phyloP scores from a whole-genome alignment of 1,284 basidiomycete genomes.

The Dichomitus squalens region DNA sequence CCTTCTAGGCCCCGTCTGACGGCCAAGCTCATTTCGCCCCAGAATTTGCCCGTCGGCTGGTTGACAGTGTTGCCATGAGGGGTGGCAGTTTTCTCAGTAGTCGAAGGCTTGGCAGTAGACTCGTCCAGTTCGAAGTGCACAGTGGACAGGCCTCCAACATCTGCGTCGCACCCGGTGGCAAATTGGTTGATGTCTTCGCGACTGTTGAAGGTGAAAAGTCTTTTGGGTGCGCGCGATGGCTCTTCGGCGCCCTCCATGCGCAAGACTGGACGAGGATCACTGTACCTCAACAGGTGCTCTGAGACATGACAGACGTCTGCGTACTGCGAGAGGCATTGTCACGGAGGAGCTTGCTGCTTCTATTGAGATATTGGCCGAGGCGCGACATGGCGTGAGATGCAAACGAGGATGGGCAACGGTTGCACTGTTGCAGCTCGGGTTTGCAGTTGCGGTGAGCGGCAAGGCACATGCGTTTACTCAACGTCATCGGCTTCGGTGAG shows the following conservation, averaged over 20 bases:
- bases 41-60: slow-evolving; percentile 63
- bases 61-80: slow-evolving; percentile 29
- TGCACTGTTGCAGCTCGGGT: background rate
- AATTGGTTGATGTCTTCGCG: slow-evolving; percentile 60
- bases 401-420: background rate
- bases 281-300: slow-evolving; percentile 8
- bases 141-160: slow-evolving; percentile 85
- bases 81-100: slow-evolving; percentile 40
- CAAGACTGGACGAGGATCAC: slow-evolving; percentile 47
- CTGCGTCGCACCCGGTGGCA: slow-evolving; percentile 79
- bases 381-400: slow-evolving; percentile 31
- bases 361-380: slow-evolving; percentile 38
- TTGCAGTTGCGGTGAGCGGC: no score
- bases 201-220: slow-evolving; percentile 65
- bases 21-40: slow-evolving; percentile 71
- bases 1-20: slow-evolving; percentile 64
- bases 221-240: slow-evolving; percentile 57
- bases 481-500: slow-evolving; percentile 3
- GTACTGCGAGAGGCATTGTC: slow-evolving; percentile 37
- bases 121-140: slow-evolving; percentile 67
- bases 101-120: slow-evolving; percentile 26
- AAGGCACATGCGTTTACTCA: background rate
- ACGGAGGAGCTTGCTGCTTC: slow-evolving; percentile 34
- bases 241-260: slow-evolving; percentile 73
- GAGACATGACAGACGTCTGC: slow-evolving; percentile 13